Evolutionary conservation across 1,284 basidiomycete genomes (phyloP), one percentile per base, ranked within the genome.

Genomic region (Ceratobasidium sp.): DNA sequence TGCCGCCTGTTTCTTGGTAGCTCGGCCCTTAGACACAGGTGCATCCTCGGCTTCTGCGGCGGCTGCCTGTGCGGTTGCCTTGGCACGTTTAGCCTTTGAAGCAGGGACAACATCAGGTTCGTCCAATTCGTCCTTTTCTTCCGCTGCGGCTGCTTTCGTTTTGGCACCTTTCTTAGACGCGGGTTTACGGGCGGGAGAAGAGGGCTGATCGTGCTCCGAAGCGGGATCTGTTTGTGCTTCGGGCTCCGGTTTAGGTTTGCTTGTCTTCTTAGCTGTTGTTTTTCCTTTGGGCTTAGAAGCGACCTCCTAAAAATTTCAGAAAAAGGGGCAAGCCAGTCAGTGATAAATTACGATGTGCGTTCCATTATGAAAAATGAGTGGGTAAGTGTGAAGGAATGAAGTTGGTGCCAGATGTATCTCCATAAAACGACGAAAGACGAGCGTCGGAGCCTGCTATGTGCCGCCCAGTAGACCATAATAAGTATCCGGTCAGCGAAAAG

Each of bases 101-200:
- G 72, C 72, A 39, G 72, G 72, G 10, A 75, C 33, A 15, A 75
- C 72, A 12, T 75, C 72, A 2, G 72, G 72, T 46, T 75, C 72
- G 46, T 75, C 72, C 20, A 75, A n/a, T n/a, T 73, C 60, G 7
- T 42, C 55, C 15, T 56, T 44, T 7, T 42, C 60, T 28, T 39
- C 46, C 1, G 42, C 60, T 13, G 46, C 61, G 33, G 72, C 33
- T 12, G 46, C 46, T 26, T 63, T 64, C 20, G 72, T 42, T 20
- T 73, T 75, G 40, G 58, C n/a, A 7, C 20, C 55, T 46, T 72
- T 72, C 58, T 64, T 76, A 42, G 61, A 42, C 9, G 72, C 12
- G 20, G 63, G 40, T 58, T 77, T 77, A 26, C 46, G 49, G n/a
- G 53, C 55, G 61, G 63, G 64, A 39, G 61, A 67, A 18, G 64